A percentile compares a stretch with the other conserved stretches of the same genome.
Evolutionary conservation across 2,329 filamentous ascomycete genomes (phyloP).

Genomic region (Podosphaera leucotricha): DNA sequence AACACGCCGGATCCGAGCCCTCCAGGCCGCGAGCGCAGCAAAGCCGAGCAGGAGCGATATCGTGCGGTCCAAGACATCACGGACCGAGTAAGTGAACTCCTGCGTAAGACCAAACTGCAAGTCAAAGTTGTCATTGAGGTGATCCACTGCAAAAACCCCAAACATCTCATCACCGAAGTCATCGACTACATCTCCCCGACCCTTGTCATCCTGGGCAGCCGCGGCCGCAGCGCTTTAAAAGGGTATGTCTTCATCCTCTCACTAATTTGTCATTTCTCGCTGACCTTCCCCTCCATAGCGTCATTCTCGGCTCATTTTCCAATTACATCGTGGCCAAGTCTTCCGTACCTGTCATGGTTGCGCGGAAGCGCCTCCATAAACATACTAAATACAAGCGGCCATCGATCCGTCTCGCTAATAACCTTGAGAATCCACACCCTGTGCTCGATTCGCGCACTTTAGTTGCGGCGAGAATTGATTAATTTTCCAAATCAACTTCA

Average conservation of each 20-base stretch:
- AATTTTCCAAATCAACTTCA: background rate
- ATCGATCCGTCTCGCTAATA: constrained; percentile 55
- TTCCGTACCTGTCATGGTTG: constrained; percentile 94
- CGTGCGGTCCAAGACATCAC: constrained; percentile 68
- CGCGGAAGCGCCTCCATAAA: constrained; percentile 69
- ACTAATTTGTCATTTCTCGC: background rate
- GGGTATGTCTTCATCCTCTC: constrained; percentile 35
- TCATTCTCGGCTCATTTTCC: constrained; percentile 84
- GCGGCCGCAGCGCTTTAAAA: constrained; percentile 78
- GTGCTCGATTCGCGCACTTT: background rate
- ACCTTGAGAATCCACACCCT: constrained; percentile 38
- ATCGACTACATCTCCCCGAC: constrained; percentile 86
- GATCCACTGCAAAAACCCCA: constrained; percentile 93
- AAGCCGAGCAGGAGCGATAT: constrained; percentile 54
- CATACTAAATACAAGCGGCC: constrained; percentile 59
- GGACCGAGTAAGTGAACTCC: constrained; percentile 56
- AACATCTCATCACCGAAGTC: constrained; percentile 88
- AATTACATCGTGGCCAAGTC: constrained; percentile 96
- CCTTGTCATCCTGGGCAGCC: constrained; percentile 74
- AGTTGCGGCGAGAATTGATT: background rate
- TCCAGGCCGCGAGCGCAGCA: constrained; percentile 25
- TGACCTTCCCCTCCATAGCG: constrained; percentile 26
- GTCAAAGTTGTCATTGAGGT: constrained; percentile 88
- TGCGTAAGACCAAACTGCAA: constrained; percentile 79
- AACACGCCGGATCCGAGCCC: constrained; percentile 12